Evolutionary conservation across 2,329 filamentous ascomycete species (phyloP), one percentile per base, ranked within the genome.

Genomic region (Phoma sp.): DNA sequence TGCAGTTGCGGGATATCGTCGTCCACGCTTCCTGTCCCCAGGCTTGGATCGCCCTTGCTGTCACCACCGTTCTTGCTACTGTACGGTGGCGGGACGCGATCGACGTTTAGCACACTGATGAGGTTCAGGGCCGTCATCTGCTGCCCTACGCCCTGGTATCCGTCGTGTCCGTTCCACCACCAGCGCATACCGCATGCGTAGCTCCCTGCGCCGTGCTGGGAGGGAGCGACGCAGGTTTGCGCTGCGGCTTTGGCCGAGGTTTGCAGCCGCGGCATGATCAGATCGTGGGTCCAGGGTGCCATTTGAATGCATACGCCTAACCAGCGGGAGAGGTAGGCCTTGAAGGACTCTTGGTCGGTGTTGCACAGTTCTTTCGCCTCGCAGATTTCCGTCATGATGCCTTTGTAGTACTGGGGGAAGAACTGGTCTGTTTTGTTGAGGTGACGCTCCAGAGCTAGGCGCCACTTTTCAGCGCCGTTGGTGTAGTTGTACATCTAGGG

Each of bases 91-190:
- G 67, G 58, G 0, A 78, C 73, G 8, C 64, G 54, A 12, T 71
- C 51, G 9, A 81, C 75, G 24, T 81, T 70, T 43, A 78, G 71
- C 32, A 76, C 77, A 51, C 77, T 71, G 46, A 86, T 78, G 43
- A 81, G 77, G 43, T 81, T 82, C 6, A 87, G 74, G 0, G 82
- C 83, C 43, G 78, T 80, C 82, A 86, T 84, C 71, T 85, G 80
- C 68, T 85, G 80, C 2, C 83, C 83, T 1, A 84, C 82, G 7
- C 84, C 83, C 10, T 70, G 68, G 1, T 71, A 73, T 4, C 79
- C 76, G 63, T 85, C 83, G 60, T 76, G 79, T 1, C 60, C 66
- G 6, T 66, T 57, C 17, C 66, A 71, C 47, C 67, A 74, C 79
- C 79, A 82, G 15, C 72, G 69, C 32, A 74, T 77, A 4, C 79